phyloP scores from a whole-genome alignment of 352 stramenopile genomes.

The Phytopythium chamaehyphon region DNA sequence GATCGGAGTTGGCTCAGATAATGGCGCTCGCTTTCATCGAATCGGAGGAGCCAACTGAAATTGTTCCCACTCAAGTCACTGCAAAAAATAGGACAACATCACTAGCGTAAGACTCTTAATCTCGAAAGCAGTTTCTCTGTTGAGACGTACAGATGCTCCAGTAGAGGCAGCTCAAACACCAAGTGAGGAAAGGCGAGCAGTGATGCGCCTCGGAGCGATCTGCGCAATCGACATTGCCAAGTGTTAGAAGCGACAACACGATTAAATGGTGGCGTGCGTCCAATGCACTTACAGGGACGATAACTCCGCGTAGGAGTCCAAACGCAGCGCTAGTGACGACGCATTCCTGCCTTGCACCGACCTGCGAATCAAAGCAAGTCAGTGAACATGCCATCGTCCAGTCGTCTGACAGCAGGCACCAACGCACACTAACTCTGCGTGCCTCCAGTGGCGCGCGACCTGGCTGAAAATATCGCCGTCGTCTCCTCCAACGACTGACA shows the following conservation, averaged over 20 bases:
- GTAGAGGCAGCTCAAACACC: constrained; percentile 12
- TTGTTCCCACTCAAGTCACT: constrained; percentile 20
- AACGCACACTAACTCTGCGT: constrained; percentile 11
- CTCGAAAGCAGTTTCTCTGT: too few species aligned
- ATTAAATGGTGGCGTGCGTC: not conserved
- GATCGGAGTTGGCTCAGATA: constrained; percentile 6
- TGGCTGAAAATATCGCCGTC: not conserved
- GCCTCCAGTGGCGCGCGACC: not conserved
- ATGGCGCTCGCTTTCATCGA: constrained; percentile 4
- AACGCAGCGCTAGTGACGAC: not conserved
- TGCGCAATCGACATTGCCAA: not conserved
- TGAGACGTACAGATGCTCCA: constrained; percentile 12
- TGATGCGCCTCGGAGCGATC: constrained; percentile 18
- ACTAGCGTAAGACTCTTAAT: not conserved
- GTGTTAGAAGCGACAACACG: not conserved
- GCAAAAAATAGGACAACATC: not conserved
- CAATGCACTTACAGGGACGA: not conserved
- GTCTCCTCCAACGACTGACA: not conserved
- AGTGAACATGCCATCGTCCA: not conserved
- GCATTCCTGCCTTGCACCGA: not conserved
- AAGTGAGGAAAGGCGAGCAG: constrained; percentile 10
- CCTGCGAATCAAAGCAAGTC: not conserved
- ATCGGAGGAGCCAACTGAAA: constrained; percentile 5
- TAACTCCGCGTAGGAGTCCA: not conserved
- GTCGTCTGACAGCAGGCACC: not conserved